These are phyloP conservation scores for Puccinia brachypodii DNA, from an alignment of 1,284 basidiomycete species.

Conservation along the genomic window DNA sequence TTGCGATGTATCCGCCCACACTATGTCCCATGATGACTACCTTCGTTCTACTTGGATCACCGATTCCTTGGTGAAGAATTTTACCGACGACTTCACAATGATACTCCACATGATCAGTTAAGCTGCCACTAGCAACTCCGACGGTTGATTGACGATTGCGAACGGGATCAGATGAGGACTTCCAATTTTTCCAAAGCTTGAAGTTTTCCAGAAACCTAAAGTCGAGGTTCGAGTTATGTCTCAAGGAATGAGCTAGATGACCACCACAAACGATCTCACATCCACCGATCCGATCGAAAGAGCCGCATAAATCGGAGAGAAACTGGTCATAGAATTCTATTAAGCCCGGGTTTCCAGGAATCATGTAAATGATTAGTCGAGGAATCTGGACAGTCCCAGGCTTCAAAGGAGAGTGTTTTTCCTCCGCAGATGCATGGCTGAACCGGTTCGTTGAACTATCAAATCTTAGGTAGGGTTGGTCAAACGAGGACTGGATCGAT, in stretches of 20 bases:
- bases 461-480: constrained; percentile 8
- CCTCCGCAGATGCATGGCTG: neutral
- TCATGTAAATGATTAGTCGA: constrained; percentile 11
- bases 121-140: neutral
- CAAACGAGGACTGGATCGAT: constrained; percentile 8
- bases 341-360: constrained; percentile 43
- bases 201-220: constrained; percentile 34
- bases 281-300: neutral
- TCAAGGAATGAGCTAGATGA: constrained; percentile 39
- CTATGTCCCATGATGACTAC: constrained; percentile 43
- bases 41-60: neutral
- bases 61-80: neutral
- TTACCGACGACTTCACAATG: constrained; percentile 16
- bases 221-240: constrained; percentile 27
- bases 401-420: neutral
- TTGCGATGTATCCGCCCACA: constrained; percentile 30
- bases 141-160: neutral
- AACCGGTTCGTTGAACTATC: constrained; percentile 13
- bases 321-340: constrained; percentile 39
- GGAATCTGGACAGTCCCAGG: neutral
- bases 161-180: neutral
- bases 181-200: neutral
- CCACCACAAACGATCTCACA: constrained; percentile 33
- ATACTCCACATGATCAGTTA: constrained; percentile 28
- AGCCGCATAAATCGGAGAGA: neutral